A percentile compares a stretch with the other conserved stretches of the same genome.
Conservation (phyloP, 495 filamentous ascomycete genomes). For the Annulohypoxylon bovei region DNA sequence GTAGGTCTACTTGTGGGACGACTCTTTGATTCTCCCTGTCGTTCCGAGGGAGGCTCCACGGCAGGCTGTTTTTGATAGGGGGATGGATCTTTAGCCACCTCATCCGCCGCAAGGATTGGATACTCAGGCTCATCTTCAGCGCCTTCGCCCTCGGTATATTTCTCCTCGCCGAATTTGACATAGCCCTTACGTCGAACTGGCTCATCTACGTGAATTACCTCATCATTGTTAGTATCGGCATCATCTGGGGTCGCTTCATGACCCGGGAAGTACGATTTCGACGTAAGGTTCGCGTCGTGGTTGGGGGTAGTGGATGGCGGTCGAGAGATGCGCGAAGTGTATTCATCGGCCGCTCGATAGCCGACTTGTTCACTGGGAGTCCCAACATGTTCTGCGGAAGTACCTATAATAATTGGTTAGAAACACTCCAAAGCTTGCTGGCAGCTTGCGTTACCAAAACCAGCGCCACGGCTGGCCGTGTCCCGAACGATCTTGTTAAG, state of each 20-base stretch:
- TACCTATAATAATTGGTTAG: conserved; percentile 53
- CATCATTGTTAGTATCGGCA: conserved; percentile 52
- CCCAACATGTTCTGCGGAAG: conserved; percentile 58
- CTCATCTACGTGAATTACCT: conserved; percentile 81
- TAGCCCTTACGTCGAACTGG: conserved; percentile 71
- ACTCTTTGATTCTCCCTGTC: conserved; percentile 65
- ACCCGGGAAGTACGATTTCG: conserved; percentile 35
- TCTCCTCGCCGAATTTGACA: conserved; percentile 52
- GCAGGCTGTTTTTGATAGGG: conserved; percentile 67
- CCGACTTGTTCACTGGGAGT: conserved; percentile 84
- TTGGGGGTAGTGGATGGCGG: conserved; percentile 58
- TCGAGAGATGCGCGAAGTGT: conserved; percentile 71
- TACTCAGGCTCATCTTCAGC: conserved; percentile 66
- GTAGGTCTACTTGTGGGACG: conserved; percentile 77
- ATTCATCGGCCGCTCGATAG: conserved; percentile 82
- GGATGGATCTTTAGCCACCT: conserved; percentile 79
- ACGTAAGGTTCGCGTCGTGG: conserved; percentile 29
- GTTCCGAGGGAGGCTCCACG: conserved; percentile 72
- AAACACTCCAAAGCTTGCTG: conserved; percentile 49
- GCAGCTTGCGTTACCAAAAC: conserved; percentile 65
- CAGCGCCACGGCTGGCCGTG: conserved; percentile 71
- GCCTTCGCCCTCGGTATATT: conserved; percentile 59
- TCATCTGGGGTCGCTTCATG: conserved; percentile 35
- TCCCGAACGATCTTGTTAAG: conserved; percentile 89
- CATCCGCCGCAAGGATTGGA: conserved; percentile 93